These are phyloP conservation scores for Cordyceps militaris DNA, from an alignment of 2,329 filamentous ascomycete species.

Conservation along the genomic window DNA sequence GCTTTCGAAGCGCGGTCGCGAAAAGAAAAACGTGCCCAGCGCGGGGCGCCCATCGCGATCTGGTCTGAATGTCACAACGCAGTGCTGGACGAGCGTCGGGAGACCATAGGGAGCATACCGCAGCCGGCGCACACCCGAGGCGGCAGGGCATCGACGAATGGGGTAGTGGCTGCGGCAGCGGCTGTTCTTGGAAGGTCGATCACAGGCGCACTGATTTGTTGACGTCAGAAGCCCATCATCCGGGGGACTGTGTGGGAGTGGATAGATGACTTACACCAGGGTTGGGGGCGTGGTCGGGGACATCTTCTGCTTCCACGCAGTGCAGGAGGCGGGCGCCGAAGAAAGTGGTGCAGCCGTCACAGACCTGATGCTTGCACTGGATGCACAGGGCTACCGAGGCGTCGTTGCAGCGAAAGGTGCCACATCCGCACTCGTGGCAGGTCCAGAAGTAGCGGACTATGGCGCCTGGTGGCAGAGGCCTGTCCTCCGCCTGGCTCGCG, in stretches of 20 bases:
- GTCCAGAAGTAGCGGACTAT: constrained; percentile 7
- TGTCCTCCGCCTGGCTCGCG: neutral
- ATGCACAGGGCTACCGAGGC: neutral
- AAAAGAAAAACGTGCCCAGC: constrained; percentile 1
- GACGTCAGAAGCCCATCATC: neutral
- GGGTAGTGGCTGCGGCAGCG: constrained; percentile 2
- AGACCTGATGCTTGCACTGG: constrained; percentile 2
- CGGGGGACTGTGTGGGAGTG: neutral
- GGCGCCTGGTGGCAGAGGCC: neutral
- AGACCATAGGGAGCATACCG: neutral
- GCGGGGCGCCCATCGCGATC: constrained; percentile 4
- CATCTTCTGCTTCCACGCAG: neutral
- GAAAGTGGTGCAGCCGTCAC: neutral
- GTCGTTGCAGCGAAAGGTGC: constrained; percentile 5
- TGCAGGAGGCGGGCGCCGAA: neutral
- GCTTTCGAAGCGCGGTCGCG: neutral
- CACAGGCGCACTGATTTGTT: neutral
- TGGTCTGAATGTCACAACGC: constrained; percentile 2
- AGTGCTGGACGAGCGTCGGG: constrained; percentile 5
- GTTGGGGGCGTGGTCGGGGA: neutral
- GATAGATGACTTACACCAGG: neutral
- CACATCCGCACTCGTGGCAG: constrained; percentile 7
- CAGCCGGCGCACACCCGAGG: neutral
- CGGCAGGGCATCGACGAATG: constrained; percentile 4
- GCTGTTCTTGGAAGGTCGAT: neutral